Evolutionary conservation across 805 yeast genomes (phyloP).

Genomic region (Peterozyma toletana): DNA sequence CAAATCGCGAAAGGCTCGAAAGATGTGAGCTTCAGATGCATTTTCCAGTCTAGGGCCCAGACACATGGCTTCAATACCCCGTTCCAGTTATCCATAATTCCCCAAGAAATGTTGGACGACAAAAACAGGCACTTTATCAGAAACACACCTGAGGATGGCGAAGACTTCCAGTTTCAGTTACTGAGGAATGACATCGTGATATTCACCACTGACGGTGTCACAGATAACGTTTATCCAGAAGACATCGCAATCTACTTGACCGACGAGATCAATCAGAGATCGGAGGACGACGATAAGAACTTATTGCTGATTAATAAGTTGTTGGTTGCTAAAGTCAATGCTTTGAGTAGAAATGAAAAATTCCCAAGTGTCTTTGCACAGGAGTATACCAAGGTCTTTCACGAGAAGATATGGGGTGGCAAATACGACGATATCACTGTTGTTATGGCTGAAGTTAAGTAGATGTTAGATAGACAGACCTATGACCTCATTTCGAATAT

Average conservation of each 20-base stretch:
- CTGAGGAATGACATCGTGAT: constrained; percentile 68
- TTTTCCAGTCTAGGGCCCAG: constrained; percentile 67
- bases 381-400: constrained; percentile 58
- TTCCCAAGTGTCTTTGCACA: constrained; percentile 85
- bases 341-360: constrained; percentile 62
- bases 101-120: constrained; percentile 45
- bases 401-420: constrained; percentile 77
- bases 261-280: constrained; percentile 33
- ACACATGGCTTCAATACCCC: constrained; percentile 90
- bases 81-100: constrained; percentile 81
- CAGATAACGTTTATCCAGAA: constrained; percentile 70
- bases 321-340: constrained; percentile 62
- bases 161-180: constrained; percentile 57
- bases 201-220: constrained; percentile 91
- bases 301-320: constrained; percentile 31
- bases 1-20: not conserved
- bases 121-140: constrained; percentile 59
- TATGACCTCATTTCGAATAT: no score
- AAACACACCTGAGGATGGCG: constrained; percentile 66
- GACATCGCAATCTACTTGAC: constrained; percentile 66
- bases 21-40: constrained; percentile 30
- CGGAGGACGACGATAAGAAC: constrained; percentile 1
- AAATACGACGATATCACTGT: constrained; percentile 93
- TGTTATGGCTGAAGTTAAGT: constrained; percentile 55
- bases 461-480: no score